Evolutionary conservation across 306 rosid species (phyloP), one percentile per base, ranked within the genome.

Genomic region (Hippophae gyantsensis): DNA sequence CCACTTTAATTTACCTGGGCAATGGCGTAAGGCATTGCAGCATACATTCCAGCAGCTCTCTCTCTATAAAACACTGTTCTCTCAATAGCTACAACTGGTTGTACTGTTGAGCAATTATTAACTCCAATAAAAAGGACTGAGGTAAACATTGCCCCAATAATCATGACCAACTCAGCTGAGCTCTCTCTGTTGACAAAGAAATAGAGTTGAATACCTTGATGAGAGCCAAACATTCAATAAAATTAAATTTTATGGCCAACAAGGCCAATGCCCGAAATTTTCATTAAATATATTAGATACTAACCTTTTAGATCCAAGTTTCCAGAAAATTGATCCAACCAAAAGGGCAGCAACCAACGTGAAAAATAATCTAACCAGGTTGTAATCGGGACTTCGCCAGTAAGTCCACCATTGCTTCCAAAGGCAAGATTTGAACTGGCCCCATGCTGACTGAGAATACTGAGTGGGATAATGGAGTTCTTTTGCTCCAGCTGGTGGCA

Each of bases 21-120:
- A 42, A 79, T 58, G 7, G 95, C 81, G 60, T 73, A 81, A 6
- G 95, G 86, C 42, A 81, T 26, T 43, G 60, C 84, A 0, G 90
- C 79, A 50, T 86, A 87, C 92, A 87, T 75, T 42, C 95, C 92
- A 0, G 89, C 92, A 0, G 89, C 86, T 68, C 82, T 84, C 79
- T 87, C 95, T 1, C 86, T 81, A 42, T 87, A 81, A 47, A 87
- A 79, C 54, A 84, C 89, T 6, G 78, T 81, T 74, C 85, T 69
- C 49, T 84, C 90, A 26, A 71, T 46, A 1, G 79, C 54, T 48
- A 87, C 73, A 42, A 81, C 73, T 1, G 95, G 80, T 43, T 81
- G 86, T 38, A 84, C 85, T 3, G 79, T 40, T 23, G 61, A 26
- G 48, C 77, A 66, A 59, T 81, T 86, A 53, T 53, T 10, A 26